These are phyloP conservation scores for Debaryomyces udenii DNA, from an alignment of 1,139 yeast genomes.

Conservation along the genomic window DNA sequence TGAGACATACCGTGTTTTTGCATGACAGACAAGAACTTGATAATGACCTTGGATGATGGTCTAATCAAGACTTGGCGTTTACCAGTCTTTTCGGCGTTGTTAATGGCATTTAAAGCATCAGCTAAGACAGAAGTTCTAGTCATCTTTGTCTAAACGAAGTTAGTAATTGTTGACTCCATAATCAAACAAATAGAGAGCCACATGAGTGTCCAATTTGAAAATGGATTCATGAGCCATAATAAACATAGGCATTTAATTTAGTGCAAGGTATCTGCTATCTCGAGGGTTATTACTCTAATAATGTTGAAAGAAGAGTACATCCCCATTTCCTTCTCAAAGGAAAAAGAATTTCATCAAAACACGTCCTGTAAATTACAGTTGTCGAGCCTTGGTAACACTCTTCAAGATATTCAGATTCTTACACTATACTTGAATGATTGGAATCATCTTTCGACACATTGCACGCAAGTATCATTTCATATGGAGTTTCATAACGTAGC, in stretches of 20 bases:
- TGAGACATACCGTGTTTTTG: slow-evolving; percentile 94
- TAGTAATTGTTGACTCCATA: slow-evolving; percentile 14
- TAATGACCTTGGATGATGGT: slow-evolving; percentile 96
- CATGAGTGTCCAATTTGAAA: slow-evolving; percentile 41
- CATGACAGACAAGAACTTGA: slow-evolving; percentile 94
- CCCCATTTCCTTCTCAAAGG: slow-evolving; percentile 5
- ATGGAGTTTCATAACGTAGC: slow-evolving; percentile 4
- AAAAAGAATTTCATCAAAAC: slow-evolving; percentile 11
- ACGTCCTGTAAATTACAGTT: slow-evolving; percentile 5
- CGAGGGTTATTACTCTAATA: slow-evolving; percentile 21
- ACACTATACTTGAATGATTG: slow-evolving; percentile 11
- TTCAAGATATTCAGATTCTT: slow-evolving; percentile 24
- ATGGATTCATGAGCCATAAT: slow-evolving; percentile 39
- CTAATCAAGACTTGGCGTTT: slow-evolving; percentile 97
- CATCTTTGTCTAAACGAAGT: slow-evolving; percentile 48
- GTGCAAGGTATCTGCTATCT: slow-evolving; percentile 33
- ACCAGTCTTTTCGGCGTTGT: slow-evolving; percentile 98
- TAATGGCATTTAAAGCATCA: slow-evolving; percentile 95
- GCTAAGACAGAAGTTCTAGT: slow-evolving; percentile 97
- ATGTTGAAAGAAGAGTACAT: slow-evolving; percentile 20
- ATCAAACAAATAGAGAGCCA: slow-evolving; percentile 23
- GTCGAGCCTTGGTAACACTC: slow-evolving; percentile 13
- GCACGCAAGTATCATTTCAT: background rate
- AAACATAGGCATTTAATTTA: slow-evolving; percentile 7
- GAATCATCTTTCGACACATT: background rate